phyloP scores from a whole-genome alignment of 2,329 filamentous ascomycete genomes.

The Trichoderma harzianum region DNA sequence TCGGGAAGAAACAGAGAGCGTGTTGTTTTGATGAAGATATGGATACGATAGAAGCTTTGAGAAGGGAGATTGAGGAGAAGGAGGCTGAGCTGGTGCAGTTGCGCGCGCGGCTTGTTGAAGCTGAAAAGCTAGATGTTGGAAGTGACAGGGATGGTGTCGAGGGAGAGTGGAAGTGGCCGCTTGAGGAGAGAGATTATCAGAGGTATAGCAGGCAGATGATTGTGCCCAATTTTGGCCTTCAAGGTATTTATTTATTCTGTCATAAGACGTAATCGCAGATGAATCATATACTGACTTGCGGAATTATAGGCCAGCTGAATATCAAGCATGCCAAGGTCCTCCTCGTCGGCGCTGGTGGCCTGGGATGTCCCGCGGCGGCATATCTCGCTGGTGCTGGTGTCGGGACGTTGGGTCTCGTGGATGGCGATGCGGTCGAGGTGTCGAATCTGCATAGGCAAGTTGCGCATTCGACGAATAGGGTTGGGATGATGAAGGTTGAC shows the following conservation, averaged over 20 bases:
- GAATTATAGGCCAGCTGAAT: constrained; percentile 65
- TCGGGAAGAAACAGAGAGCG: not conserved
- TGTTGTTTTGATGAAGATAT: constrained; percentile 26
- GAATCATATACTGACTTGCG: not conserved
- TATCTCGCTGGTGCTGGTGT: constrained; percentile 90
- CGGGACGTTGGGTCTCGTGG: constrained; percentile 77
- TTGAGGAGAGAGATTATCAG: constrained; percentile 70
- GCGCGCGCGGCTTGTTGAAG: constrained; percentile 42
- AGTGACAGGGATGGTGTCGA: constrained; percentile 9
- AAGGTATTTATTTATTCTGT: constrained; percentile 47
- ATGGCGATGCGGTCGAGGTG: constrained; percentile 81
- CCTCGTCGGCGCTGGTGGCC: constrained; percentile 80
- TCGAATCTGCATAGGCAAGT: constrained; percentile 95
- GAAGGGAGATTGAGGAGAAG: constrained; percentile 43
- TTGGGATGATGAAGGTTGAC: constrained; percentile 76
- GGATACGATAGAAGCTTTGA: constrained; percentile 41
- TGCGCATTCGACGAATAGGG: constrained; percentile 66
- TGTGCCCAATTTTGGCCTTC: constrained; percentile 73
- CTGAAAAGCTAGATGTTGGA: constrained; percentile 21
- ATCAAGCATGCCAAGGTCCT: constrained; percentile 70
- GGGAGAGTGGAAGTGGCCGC: constrained; percentile 60
- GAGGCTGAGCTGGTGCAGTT: constrained; percentile 48
- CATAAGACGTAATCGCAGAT: not conserved
- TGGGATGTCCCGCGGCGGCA: constrained; percentile 89
- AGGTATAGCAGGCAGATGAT: constrained; percentile 91